Percentiles rank a stretch among this genome's conserved stretches.
These are phyloP conservation scores for Rhypophila decipiens DNA, from an alignment of 495 filamentous ascomycete genomes.

Conservation along the genomic window DNA sequence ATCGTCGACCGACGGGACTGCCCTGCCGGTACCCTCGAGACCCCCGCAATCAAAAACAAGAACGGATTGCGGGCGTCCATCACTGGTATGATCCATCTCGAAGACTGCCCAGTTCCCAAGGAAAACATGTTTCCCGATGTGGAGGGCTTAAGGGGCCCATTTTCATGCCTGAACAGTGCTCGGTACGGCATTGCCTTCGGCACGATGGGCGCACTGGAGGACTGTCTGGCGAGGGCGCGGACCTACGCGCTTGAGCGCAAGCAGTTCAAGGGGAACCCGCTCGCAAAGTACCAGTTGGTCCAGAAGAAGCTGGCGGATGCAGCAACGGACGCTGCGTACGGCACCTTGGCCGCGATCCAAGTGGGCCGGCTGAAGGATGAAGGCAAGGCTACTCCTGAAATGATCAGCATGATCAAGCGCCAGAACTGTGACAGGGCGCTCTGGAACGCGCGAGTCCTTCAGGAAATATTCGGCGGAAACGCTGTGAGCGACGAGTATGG, in stretches of 20 bases:
- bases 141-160: slow-evolving; percentile 82
- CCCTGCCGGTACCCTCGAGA: slow-evolving; percentile 82
- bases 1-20: slow-evolving; percentile 75
- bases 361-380: slow-evolving; percentile 91
- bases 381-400: slow-evolving; percentile 81
- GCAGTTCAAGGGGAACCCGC: slow-evolving; percentile 93
- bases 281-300: slow-evolving; percentile 96
- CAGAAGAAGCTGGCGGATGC: slow-evolving; percentile 98
- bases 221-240: slow-evolving; percentile 73
- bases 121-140: slow-evolving; percentile 93
- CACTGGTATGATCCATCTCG: slow-evolving; percentile 96
- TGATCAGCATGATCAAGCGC: slow-evolving; percentile 98
- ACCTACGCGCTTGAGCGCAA: slow-evolving; percentile 85
- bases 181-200: slow-evolving; percentile 92
- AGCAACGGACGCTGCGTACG: slow-evolving; percentile 83
- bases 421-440: slow-evolving; percentile 95
- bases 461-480: slow-evolving; percentile 96
- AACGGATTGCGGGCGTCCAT: slow-evolving; percentile 87
- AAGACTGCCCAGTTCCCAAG: slow-evolving; percentile 77
- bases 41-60: slow-evolving; percentile 91
- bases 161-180: slow-evolving; percentile 89
- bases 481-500: slow-evolving; percentile 94
- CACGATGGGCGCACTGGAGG: slow-evolving; percentile 87
- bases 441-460: slow-evolving; percentile 68
- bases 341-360: slow-evolving; percentile 77